Percentiles rank a stretch among this genome's conserved stretches.
These are phyloP conservation scores for Oenanthe javanica DNA, from an alignment of 140 eudicot species.

Conservation along the genomic window DNA sequence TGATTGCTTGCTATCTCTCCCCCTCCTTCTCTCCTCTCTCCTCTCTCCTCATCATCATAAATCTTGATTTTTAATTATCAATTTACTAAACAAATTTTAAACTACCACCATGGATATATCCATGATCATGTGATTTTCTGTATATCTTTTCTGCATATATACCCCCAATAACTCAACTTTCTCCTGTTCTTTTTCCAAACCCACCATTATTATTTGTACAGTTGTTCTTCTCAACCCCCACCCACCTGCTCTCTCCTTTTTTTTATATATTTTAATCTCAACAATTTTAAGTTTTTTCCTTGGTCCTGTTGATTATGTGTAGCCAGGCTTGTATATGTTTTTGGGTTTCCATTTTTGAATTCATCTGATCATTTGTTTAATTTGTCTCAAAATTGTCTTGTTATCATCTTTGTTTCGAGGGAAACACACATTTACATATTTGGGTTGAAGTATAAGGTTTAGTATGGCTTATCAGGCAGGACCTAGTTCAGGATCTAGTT, in stretches of 20 bases:
- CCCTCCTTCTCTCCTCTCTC: too few species aligned
- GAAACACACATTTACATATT: background rate
- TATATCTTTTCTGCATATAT: background rate
- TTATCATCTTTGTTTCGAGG: background rate
- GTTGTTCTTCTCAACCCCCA: background rate
- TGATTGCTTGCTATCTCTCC: background rate
- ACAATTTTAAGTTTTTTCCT: background rate
- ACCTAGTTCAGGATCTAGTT: conserved; percentile 59
- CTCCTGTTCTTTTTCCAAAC: background rate
- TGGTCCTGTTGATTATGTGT: background rate
- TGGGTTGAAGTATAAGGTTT: background rate
- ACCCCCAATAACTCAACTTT: background rate
- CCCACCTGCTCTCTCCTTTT: background rate
- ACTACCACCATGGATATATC: background rate
- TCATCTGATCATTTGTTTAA: background rate
- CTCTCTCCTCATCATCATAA: background rate
- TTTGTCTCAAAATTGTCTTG: background rate
- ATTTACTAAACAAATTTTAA: background rate
- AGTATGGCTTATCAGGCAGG: conserved; percentile 67
- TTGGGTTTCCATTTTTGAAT: background rate
- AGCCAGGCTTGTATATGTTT: background rate
- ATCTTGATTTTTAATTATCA: background rate
- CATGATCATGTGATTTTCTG: conserved; percentile 7
- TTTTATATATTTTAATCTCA: background rate
- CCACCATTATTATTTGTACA: background rate